Base-by-base conservation (phyloP, 306 rosid genomes). In the Morella rubra region DNA sequence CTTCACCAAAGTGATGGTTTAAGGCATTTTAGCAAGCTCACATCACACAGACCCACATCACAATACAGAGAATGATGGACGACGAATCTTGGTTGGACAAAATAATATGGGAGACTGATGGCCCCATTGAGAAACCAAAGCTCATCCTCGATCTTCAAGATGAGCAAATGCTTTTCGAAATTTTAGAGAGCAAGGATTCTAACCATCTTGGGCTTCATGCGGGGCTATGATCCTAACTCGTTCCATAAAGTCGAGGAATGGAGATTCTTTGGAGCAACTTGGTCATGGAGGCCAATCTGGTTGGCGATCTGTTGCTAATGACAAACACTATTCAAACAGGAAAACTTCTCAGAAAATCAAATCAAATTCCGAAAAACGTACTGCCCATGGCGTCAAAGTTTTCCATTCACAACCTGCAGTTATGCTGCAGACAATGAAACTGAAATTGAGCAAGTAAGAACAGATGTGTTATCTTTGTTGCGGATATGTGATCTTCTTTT, bases 161-260 rank as follows among this genome's bases (percentile, higher is more conserved):
- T 85, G 93, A 92, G 84, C 95, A 92, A 67, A 94, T 94, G 98
- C 95, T 92, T 84, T 94, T 92, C 76, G 97, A 94, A 87, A 85
- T 94, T 77, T 82, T 85, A 82, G 97, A 94, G 80, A 73, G 79
- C 84, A 85, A 84, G 73, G 92, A 92, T 60, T 76, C 81, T 67
- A 85, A 83, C 44, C 86, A 90, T 85, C 87, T 94, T 65, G 82
- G 77, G 81, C 88, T 90, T 79, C 98, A 90, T 88, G 93, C 98
- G 1, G 95, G 77, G 97, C 98, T 72, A 90, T 92, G 96, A 85
- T 92, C 71, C 81, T 92, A 69, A 81, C 86, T 44, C 90, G 77
- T 58, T 69, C 97, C 60, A 61, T 84, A 59, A 86, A 86, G 79
- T 85, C 82, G 12, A 75, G 81, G 76, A 70, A 80, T 60, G 91